Evolutionary conservation across 2,329 filamentous ascomycete species (phyloP), one percentile per base, ranked within the genome.

Genomic region (Parascedosporium putredinis): DNA sequence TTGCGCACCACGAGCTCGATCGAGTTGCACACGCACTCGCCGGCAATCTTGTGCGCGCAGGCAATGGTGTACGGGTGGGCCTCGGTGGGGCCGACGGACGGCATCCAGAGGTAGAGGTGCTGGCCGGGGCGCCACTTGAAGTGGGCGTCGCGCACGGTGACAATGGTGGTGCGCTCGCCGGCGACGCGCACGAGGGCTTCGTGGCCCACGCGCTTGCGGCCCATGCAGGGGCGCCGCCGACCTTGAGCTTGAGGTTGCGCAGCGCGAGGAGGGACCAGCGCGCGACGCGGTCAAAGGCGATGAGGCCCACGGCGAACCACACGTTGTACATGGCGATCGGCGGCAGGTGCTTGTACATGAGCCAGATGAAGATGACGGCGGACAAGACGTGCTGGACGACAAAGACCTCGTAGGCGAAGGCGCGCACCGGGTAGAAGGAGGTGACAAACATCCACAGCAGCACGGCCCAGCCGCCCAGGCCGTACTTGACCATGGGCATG

Each of bases 331-430:
- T 69, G 5, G 81, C 75, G 45, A 76, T 73, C 6, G 59, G 58
- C 1, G 83, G 83, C 3, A 84, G 73, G 59, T 88, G 83, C 33
- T 74, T 65, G 56, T 82, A 79, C 8, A 86, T 62, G 36, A 84
- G 68, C 66, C 76, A 83, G 33, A 86, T 64, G 57, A 87, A 75
- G 22, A 82, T 59, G 25, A 75, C 69, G 50, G 80, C 80, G 3
- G 79, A 76, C 14, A 77, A 60, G 23, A 86, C 66, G 59, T 88
- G 84, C 62, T 88, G 84, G 3, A 79, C 56, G 14, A 87, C 75
- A 59, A 86, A 88, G 1, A 85, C 52, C 64, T 88, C 84, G 60
- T 87, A 87, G 5, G 73, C 72, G 66, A 81, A 69, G n/a, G 78
- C 72, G 4, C 84, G 74, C 29, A 87, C 66, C 0, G 84, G 84